Evolutionary conservation across 2,329 filamentous ascomycete species (phyloP).

Genomic region (Pseudogymnoascus sp.): DNA sequence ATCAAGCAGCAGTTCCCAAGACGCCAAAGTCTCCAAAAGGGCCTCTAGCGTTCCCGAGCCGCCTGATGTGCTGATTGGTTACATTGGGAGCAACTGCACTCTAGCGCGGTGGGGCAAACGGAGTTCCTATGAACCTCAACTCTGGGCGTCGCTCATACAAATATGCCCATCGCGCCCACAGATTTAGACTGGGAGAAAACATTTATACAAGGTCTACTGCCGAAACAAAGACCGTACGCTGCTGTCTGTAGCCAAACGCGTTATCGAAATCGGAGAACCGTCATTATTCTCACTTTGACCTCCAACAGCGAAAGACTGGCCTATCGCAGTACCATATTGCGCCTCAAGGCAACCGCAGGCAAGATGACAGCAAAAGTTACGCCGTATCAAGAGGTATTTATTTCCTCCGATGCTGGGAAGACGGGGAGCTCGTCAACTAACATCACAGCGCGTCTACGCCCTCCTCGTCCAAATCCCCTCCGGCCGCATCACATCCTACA

Average conservation of each 20-base stretch:
- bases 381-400: conserved; percentile 1
- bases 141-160: background rate
- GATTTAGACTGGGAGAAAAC: background rate
- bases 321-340: background rate
- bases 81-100: conserved; percentile 2
- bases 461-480: conserved; percentile 53
- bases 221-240: background rate
- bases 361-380: background rate
- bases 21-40: background rate
- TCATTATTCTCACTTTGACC: background rate
- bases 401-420: background rate
- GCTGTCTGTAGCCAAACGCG: background rate
- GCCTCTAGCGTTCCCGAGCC: background rate
- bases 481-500: conserved; percentile 54
- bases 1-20: background rate
- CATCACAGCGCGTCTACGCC: conserved; percentile 39
- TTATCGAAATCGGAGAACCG: background rate
- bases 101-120: background rate
- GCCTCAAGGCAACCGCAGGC: background rate
- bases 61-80: background rate
- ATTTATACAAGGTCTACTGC: background rate
- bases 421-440: background rate
- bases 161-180: background rate
- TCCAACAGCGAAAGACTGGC: background rate
- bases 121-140: background rate